These are phyloP conservation scores for Neoboletus brunneissimus DNA, from an alignment of 768 basidiomycete species.

Conservation along the genomic window DNA sequence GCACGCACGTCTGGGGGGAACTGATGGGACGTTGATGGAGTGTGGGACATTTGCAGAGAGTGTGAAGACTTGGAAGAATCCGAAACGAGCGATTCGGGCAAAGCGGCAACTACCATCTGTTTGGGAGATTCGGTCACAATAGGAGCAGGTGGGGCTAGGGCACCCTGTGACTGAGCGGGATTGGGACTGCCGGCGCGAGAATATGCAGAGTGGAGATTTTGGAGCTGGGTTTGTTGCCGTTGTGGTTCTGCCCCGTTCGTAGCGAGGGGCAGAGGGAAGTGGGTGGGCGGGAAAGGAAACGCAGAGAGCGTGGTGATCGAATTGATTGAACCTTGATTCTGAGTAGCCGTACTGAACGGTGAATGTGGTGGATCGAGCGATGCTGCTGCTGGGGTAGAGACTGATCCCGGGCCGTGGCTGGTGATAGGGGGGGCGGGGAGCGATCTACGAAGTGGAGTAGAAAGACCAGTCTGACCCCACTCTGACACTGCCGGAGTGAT, in stretches of 20 bases:
- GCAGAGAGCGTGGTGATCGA: constrained; percentile 70
- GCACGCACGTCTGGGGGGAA: not conserved
- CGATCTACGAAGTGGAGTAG: constrained; percentile 16
- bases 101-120: constrained; percentile 1
- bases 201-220: constrained; percentile 12
- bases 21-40: constrained; percentile 4
- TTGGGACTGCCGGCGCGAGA: constrained; percentile 22
- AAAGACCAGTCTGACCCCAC: constrained; percentile 28
- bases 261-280: constrained; percentile 60
- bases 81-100: constrained; percentile 4
- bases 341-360: constrained; percentile 15
- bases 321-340: constrained; percentile 32
- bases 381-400: not conserved
- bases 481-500: constrained; percentile 21
- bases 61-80: constrained; percentile 3
- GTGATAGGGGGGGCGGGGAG: constrained; percentile 23
- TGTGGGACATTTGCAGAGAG: constrained; percentile 6
- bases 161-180: not conserved
- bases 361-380: constrained; percentile 26
- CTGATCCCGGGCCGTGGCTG: constrained; percentile 11
- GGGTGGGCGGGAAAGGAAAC: constrained; percentile 71
- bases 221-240: constrained; percentile 25
- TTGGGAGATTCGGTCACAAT: constrained; percentile 23
- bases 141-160: constrained; percentile 4
- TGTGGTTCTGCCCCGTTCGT: constrained; percentile 26